Conservation (phyloP, 2,329 filamentous ascomycete species). For the Diaporthe australafricana region DNA sequence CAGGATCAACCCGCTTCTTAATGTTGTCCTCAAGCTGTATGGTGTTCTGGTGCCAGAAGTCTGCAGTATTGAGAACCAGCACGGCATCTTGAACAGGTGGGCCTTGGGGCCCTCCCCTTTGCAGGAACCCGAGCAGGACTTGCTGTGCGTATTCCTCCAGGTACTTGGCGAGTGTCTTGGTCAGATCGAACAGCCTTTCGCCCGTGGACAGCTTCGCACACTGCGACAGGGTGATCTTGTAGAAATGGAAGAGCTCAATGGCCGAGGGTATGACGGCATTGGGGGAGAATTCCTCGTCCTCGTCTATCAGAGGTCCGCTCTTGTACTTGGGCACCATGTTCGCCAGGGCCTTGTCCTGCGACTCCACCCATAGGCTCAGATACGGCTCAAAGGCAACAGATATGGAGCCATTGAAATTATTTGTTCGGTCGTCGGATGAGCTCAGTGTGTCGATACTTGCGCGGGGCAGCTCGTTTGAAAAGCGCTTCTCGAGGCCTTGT, state of each 20-base stretch:
- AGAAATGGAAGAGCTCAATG: constrained; percentile 97
- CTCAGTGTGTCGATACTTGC: constrained; percentile 91
- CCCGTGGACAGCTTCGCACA: constrained; percentile 96
- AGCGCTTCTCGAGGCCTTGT: constrained; percentile 87
- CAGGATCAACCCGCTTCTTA: constrained; percentile 86
- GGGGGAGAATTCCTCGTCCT: constrained; percentile 91
- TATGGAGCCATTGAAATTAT: constrained; percentile 88
- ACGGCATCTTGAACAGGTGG: constrained; percentile 80
- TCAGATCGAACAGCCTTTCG: constrained; percentile 85
- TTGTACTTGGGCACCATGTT: constrained; percentile 89
- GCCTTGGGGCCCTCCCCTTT: constrained; percentile 64
- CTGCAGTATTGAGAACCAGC: constrained; percentile 92
- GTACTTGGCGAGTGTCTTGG: constrained; percentile 89
- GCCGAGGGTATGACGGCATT: constrained; percentile 93
- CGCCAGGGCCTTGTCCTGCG: constrained; percentile 90
- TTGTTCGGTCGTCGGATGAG: constrained; percentile 79
- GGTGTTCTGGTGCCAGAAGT: constrained; percentile 96
- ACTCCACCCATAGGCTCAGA: constrained; percentile 95
- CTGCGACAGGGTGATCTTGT: constrained; percentile 90
- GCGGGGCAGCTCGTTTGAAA: constrained; percentile 75
- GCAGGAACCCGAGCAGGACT: constrained; percentile 80
- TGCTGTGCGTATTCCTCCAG: constrained; percentile 96
- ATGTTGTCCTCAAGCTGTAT: constrained; percentile 96
- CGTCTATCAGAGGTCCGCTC: constrained; percentile 80
- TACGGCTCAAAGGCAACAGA: constrained; percentile 98